Percentiles rank a stretch among this genome's conserved stretches.
Evolutionary conservation across 495 filamentous ascomycete species (phyloP).

Genomic region (Penicillium mononematosum): DNA sequence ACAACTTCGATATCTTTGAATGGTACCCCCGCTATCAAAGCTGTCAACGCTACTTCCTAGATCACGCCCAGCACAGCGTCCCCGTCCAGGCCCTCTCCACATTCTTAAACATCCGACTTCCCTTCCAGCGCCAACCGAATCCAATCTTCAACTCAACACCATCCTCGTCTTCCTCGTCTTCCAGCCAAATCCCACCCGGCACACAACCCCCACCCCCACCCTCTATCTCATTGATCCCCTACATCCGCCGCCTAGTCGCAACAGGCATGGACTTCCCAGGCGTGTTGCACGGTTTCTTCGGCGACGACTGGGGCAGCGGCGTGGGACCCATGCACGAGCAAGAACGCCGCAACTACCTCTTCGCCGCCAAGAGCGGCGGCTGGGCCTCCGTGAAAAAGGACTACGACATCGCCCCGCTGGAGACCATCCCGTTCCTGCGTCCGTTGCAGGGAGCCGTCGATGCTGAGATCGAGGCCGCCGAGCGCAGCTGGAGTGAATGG

Average conservation of each 20-base stretch:
- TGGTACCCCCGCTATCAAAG: slow-evolving; percentile 93
- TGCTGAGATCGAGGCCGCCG: slow-evolving; percentile 79
- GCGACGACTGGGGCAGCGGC: slow-evolving; percentile 81
- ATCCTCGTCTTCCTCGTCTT: slow-evolving; percentile 26
- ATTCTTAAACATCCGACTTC: slow-evolving; percentile 79
- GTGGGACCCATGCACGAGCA: slow-evolving; percentile 81
- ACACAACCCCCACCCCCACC: slow-evolving; percentile 27
- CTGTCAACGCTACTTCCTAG: slow-evolving; percentile 90
- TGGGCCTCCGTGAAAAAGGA: slow-evolving; percentile 85
- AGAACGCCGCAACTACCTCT: slow-evolving; percentile 91
- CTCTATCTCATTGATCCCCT: slow-evolving; percentile 79
- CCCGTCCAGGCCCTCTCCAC: slow-evolving; percentile 86
- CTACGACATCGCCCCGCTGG: slow-evolving; percentile 79
- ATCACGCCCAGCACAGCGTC: slow-evolving; percentile 81
- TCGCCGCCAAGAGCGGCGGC: slow-evolving; percentile 85
- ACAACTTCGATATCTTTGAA: slow-evolving; percentile 74
- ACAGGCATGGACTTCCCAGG: slow-evolving; percentile 86
- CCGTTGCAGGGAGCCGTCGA: slow-evolving; percentile 72
- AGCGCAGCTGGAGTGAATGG: slow-evolving; percentile 82
- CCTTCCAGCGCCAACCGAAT: slow-evolving; percentile 45
- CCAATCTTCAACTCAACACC: slow-evolving; percentile 37
- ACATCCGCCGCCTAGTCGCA: slow-evolving; percentile 84
- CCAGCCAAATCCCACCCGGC: slow-evolving; percentile 27
- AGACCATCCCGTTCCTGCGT: slow-evolving; percentile 82
- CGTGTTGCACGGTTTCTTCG: slow-evolving; percentile 91